Conservation (phyloP, 768 basidiomycete genomes). For the Auricularia sp. region DNA sequence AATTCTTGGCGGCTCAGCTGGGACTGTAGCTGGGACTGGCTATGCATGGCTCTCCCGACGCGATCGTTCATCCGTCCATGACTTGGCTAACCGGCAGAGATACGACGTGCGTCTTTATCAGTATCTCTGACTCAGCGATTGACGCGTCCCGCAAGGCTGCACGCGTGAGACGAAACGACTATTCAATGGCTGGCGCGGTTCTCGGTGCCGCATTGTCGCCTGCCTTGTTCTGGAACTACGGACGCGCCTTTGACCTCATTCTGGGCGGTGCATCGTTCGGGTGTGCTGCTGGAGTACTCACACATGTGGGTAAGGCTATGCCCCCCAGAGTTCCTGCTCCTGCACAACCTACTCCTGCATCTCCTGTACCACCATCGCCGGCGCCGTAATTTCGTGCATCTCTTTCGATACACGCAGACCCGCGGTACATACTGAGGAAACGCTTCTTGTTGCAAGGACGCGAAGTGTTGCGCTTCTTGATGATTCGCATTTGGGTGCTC, state of each 20-base stretch:
- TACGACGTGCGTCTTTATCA: background rate
- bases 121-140: conserved; percentile 4
- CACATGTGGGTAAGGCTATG: background rate
- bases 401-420: background rate
- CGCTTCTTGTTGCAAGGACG: too few species aligned
- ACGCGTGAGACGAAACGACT: conserved; percentile 57
- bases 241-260: background rate
- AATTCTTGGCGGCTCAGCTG: conserved; percentile 44
- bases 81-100: conserved; percentile 2
- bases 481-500: too few species aligned
- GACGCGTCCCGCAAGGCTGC: conserved; percentile 34
- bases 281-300: background rate
- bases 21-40: conserved; percentile 40
- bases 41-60: conserved; percentile 38
- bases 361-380: too few species aligned
- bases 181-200: conserved; percentile 63
- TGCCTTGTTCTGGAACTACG: conserved; percentile 56
- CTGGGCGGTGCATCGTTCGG: background rate
- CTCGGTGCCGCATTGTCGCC: conserved; percentile 55
- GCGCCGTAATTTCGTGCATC: too few species aligned
- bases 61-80: conserved; percentile 44
- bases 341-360: too few species aligned
- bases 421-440: too few species aligned
- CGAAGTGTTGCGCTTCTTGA: too few species aligned
- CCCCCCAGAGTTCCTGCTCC: too few species aligned